Conservation (phyloP, 179 eudicot genomes). For the Nepenthes alata region DNA sequence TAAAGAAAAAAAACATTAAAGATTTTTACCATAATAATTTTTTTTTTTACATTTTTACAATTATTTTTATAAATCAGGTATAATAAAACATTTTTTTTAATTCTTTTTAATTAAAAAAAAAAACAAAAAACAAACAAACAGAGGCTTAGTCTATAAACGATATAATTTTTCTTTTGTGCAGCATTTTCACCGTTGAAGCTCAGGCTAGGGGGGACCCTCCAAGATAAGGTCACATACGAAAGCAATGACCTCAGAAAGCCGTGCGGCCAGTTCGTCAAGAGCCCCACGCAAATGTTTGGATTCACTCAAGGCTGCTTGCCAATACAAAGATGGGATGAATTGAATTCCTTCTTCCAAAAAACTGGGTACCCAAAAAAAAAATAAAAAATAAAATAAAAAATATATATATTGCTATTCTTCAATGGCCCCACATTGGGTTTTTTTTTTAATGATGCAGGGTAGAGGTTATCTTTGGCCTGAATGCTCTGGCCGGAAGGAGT, state of each 20-base stretch:
- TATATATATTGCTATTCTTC: neutral
- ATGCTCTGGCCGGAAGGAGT: slow-evolving; percentile 70
- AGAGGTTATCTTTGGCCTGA: slow-evolving; percentile 58
- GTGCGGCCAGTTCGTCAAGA: slow-evolving; percentile 40
- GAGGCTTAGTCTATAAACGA: too few relatives aligned
- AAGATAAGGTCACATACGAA: slow-evolving; percentile 64
- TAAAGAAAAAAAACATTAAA: too few relatives aligned
- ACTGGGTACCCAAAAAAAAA: slow-evolving; percentile 30
- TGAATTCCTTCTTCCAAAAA: slow-evolving; percentile 52
- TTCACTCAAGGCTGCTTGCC: slow-evolving; percentile 72
- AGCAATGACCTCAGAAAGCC: slow-evolving; percentile 33
- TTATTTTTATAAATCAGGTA: too few relatives aligned
- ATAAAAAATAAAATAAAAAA: neutral
- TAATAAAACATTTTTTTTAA: too few relatives aligned
- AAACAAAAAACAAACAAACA: too few relatives aligned
- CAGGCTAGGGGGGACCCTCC: slow-evolving; percentile 83
- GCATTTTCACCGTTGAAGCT: slow-evolving; percentile 88
- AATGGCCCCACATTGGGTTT: too few relatives aligned
- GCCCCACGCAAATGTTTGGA: slow-evolving; percentile 47
- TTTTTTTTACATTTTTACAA: too few relatives aligned
- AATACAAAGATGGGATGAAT: slow-evolving; percentile 75
- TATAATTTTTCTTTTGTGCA: slow-evolving; percentile 16
- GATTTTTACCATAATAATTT: too few relatives aligned
- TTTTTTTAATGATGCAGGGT: slow-evolving; percentile 33
- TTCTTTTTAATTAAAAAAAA: too few relatives aligned